Percentiles rank a stretch among this genome's conserved stretches.
These are phyloP conservation scores for Saccharomycopsis hybrid DNA, from an alignment of 1,139 yeast species.

Conservation along the genomic window DNA sequence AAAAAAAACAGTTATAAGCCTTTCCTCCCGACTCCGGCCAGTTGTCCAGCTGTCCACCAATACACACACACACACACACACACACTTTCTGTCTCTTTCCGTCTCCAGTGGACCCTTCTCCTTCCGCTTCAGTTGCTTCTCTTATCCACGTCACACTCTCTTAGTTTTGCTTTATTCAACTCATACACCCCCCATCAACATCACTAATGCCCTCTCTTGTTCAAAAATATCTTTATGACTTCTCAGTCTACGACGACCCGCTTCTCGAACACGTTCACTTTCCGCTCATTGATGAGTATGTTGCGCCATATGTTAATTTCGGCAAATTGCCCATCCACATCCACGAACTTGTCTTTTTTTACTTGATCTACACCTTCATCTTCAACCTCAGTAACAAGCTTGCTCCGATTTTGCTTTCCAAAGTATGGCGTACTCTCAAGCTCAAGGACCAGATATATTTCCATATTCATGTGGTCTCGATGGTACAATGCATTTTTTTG, in stretches of 20 bases:
- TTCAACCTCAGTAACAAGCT: slow-evolving; percentile 35
- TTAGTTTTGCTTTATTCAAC: too few species aligned
- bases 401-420: slow-evolving; percentile 36
- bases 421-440: slow-evolving; percentile 38
- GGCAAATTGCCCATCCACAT: slow-evolving; percentile 34
- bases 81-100: too few species aligned
- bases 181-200: too few species aligned
- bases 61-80: too few species aligned
- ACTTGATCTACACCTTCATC: slow-evolving; percentile 35
- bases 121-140: too few species aligned
- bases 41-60: too few species aligned
- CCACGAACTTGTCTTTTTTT: slow-evolving; percentile 38
- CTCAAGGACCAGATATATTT: slow-evolving; percentile 53
- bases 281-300: slow-evolving; percentile 28
- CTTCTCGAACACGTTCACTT: slow-evolving; percentile 23
- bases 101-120: too few species aligned
- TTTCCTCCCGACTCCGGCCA: too few species aligned
- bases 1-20: too few species aligned
- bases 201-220: background rate
- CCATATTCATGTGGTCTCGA: slow-evolving; percentile 76
- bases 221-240: slow-evolving; percentile 9
- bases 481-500: slow-evolving; percentile 65
- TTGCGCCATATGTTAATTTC: slow-evolving; percentile 25
- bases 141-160: too few species aligned
- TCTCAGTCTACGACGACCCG: slow-evolving; percentile 28